Evolutionary conservation across 257 asterid species (phyloP).

Genomic region (Lithospermum erythrorhizon): DNA sequence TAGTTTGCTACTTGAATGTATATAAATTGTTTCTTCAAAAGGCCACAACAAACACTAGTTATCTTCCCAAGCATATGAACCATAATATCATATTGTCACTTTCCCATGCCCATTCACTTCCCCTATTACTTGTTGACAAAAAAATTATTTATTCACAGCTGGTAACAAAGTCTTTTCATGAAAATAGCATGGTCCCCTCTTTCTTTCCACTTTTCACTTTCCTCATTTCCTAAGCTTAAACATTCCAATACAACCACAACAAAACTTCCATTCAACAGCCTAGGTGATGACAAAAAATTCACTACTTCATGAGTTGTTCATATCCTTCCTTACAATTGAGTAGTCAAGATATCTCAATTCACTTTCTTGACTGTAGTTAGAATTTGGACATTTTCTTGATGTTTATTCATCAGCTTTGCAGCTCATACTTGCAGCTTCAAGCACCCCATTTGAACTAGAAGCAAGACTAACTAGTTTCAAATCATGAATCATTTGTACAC

Average conservation of each 20-base stretch:
- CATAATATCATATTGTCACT: no score
- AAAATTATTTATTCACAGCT: neutral
- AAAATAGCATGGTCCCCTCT: neutral
- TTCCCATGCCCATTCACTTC: no score
- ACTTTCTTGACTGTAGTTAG: slow-evolving; percentile 25
- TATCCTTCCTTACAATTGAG: slow-evolving; percentile 4
- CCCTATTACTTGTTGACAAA: neutral
- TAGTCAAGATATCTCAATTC: slow-evolving; percentile 53
- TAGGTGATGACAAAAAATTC: slow-evolving; percentile 10
- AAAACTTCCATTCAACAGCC: slow-evolving; percentile 20
- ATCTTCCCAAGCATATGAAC: neutral
- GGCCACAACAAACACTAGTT: neutral
- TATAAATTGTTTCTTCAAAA: no score
- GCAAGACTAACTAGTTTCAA: slow-evolving; percentile 31
- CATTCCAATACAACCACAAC: slow-evolving; percentile 3
- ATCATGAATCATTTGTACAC: slow-evolving; percentile 47
- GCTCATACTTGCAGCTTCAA: slow-evolving; percentile 56
- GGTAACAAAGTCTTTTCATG: neutral
- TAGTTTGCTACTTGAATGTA: no score
- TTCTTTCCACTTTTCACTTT: neutral
- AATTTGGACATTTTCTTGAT: slow-evolving; percentile 32
- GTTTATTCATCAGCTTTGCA: slow-evolving; percentile 41
- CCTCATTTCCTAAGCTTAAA: neutral
- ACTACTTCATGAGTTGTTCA: slow-evolving; percentile 16
- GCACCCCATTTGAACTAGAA: slow-evolving; percentile 52